Conservation (phyloP, 306 rosid species). For the Prunus mongolica region DNA sequence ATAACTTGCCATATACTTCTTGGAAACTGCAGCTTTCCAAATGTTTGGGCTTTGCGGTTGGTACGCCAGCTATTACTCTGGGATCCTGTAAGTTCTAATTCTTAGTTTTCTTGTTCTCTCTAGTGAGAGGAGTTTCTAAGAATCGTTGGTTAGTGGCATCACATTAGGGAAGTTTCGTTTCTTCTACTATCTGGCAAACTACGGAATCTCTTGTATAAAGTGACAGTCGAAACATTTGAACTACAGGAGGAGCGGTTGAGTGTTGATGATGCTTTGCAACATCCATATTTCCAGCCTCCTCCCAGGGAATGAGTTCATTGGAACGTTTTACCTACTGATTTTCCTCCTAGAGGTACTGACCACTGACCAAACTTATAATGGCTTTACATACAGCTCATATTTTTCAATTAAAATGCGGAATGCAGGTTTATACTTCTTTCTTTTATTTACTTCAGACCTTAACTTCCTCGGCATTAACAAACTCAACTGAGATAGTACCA, state of each 20-base stretch:
- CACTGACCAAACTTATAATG: no score
- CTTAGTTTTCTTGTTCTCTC: background rate
- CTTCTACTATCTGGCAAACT: background rate
- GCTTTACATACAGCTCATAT: background rate
- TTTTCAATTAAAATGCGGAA: background rate
- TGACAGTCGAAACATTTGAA: slow-evolving; percentile 11
- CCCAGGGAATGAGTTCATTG: slow-evolving; percentile 37
- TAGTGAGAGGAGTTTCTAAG: background rate
- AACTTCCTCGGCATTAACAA: slow-evolving; percentile 50
- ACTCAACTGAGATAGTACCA: slow-evolving; percentile 66
- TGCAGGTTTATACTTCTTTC: background rate
- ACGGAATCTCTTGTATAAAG: background rate
- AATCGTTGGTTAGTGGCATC: background rate
- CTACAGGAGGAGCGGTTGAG: slow-evolving; percentile 76
- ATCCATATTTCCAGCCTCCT: slow-evolving; percentile 73
- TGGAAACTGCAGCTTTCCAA: slow-evolving; percentile 60
- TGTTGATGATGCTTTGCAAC: slow-evolving; percentile 76
- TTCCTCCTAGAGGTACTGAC: background rate
- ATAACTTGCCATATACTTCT: slow-evolving; percentile 5
- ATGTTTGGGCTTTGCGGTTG: slow-evolving; percentile 74
- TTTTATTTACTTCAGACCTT: background rate
- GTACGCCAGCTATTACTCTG: slow-evolving; percentile 77
- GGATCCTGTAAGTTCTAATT: slow-evolving; percentile 67
- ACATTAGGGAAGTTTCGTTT: background rate
- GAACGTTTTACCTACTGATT: background rate